Conservation (phyloP, 352 stramenopile genomes). For the Globisporangium radiosum region DNA sequence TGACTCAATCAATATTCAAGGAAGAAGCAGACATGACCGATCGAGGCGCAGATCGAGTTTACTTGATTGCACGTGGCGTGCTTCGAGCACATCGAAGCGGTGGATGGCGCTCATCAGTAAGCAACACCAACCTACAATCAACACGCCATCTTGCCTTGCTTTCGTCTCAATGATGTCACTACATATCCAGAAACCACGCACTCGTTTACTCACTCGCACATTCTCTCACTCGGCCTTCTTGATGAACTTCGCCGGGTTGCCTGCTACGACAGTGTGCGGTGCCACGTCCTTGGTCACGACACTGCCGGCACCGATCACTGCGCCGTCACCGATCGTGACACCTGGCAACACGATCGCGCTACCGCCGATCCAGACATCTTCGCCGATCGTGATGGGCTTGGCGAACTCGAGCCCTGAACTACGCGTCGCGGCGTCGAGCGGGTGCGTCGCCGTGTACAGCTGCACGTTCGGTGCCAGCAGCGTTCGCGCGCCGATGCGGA, state of each 20-base stretch:
- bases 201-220: no score
- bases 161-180: no score
- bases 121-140: no score
- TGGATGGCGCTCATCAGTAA: no score
- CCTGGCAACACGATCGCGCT: slow-evolving; percentile 58
- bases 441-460: slow-evolving; percentile 75
- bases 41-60: no score
- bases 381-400: slow-evolving; percentile 64
- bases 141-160: no score
- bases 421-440: slow-evolving; percentile 40
- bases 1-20: no score
- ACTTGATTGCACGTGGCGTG: no score
- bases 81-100: no score
- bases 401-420: slow-evolving; percentile 36
- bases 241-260: slow-evolving; percentile 75
- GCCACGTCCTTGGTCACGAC: slow-evolving; percentile 80
- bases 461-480: slow-evolving; percentile 70
- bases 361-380: slow-evolving; percentile 84
- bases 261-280: slow-evolving; percentile 47
- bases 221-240: slow-evolving; percentile 45
- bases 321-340: slow-evolving; percentile 51
- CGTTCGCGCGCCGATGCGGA: slow-evolving; percentile 68
- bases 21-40: no score
- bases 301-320: slow-evolving; percentile 65
- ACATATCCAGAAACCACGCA: no score